Evolutionary conservation across 257 asterid genomes (phyloP).

Genomic region (Fraxinus anomala): DNA sequence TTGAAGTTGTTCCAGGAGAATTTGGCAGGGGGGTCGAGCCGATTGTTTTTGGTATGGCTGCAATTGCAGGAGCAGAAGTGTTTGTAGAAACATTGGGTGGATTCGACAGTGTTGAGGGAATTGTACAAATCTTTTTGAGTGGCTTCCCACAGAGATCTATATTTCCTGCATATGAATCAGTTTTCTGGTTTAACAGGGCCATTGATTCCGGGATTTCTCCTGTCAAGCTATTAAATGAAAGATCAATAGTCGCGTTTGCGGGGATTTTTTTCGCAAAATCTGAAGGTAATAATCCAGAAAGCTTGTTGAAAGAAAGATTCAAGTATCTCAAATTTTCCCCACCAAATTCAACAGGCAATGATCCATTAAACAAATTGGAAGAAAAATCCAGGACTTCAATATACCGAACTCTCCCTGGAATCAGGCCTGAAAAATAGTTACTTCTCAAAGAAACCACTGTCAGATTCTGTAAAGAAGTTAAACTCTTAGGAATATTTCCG

Average conservation of each 20-base stretch:
- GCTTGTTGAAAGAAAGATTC: slow-evolving; percentile 75
- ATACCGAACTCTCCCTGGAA: slow-evolving; percentile 51
- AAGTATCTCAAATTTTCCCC: slow-evolving; percentile 62
- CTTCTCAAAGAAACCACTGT: slow-evolving; percentile 57
- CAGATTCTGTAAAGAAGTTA: slow-evolving; percentile 40
- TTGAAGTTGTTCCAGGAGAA: slow-evolving; percentile 32
- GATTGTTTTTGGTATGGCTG: slow-evolving; percentile 75
- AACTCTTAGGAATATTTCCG: slow-evolving; percentile 54
- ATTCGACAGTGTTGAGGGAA: slow-evolving; percentile 68
- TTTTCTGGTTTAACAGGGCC: slow-evolving; percentile 59
- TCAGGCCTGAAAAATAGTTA: slow-evolving; percentile 52
- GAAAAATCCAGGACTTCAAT: slow-evolving; percentile 66
- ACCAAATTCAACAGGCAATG: slow-evolving; percentile 66
- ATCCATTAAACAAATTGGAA: slow-evolving; percentile 60
- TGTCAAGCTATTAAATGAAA: slow-evolving; percentile 75
- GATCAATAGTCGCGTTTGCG: slow-evolving; percentile 56
- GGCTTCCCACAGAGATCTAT: slow-evolving; percentile 75
- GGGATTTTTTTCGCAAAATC: slow-evolving; percentile 65
- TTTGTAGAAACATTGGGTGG: slow-evolving; percentile 55
- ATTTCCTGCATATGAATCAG: slow-evolving; percentile 70
- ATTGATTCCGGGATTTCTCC: slow-evolving; percentile 68
- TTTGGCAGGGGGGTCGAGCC: slow-evolving; percentile 38
- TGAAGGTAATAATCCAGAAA: slow-evolving; percentile 58
- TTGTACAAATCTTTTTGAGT: slow-evolving; percentile 56
- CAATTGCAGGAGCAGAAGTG: slow-evolving; percentile 72